Evolutionary conservation across 768 basidiomycete species (phyloP).

Genomic region (Boletales sp.): DNA sequence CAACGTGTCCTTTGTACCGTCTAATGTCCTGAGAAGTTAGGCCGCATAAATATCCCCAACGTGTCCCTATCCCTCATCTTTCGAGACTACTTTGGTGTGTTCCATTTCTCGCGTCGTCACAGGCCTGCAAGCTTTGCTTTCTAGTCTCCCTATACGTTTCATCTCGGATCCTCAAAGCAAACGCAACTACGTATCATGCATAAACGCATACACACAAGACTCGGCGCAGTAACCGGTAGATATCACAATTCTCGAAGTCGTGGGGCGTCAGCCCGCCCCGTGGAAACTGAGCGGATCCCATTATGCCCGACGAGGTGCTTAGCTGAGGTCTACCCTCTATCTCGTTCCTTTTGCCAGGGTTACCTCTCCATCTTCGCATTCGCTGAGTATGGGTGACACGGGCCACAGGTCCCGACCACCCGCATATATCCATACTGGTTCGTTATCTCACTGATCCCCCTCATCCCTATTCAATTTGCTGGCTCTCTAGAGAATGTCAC

Average conservation of each 20-base stretch:
- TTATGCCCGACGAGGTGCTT: neutral
- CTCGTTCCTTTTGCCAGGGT: too few species aligned
- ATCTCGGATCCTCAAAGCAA: neutral
- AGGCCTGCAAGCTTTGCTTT: constrained; percentile 4
- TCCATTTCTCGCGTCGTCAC: constrained; percentile 10
- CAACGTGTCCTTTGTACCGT: constrained; percentile 11
- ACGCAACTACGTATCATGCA: neutral
- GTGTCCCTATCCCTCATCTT: constrained; percentile 5
- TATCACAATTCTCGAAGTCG: neutral
- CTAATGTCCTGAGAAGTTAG: constrained; percentile 8
- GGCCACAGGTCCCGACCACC: neutral
- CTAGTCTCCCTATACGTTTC: constrained; percentile 7
- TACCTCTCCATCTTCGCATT: constrained; percentile 1
- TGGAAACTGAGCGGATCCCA: neutral
- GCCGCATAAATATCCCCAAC: constrained; percentile 17
- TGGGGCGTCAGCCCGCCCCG: neutral
- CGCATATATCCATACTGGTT: neutral
- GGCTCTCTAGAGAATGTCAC: neutral
- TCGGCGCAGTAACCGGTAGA: neutral
- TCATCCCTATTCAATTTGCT: neutral
- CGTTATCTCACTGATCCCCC: too few species aligned
- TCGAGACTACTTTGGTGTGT: constrained; percentile 8
- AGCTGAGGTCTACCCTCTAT: neutral
- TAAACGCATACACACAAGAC: neutral
- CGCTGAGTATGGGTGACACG: neutral